Percentiles rank a stretch among this genome's conserved stretches.
phyloP scores from a whole-genome alignment of 805 yeast species.

The Yarrowia divulgata region DNA sequence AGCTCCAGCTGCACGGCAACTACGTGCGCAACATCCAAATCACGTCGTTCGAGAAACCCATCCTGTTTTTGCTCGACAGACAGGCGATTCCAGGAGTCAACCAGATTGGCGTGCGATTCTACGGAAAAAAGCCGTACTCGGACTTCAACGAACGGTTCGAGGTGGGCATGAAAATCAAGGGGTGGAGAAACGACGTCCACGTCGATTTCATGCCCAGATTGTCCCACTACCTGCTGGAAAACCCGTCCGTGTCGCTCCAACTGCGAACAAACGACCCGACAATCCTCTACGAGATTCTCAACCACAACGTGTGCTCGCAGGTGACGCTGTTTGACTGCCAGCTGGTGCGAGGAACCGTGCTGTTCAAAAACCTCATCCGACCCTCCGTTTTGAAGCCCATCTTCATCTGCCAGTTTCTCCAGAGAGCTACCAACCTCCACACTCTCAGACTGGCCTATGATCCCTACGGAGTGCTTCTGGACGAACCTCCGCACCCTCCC shows the following conservation, averaged over 20 bases:
- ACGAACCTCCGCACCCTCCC: slow-evolving; percentile 19
- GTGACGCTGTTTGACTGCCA: slow-evolving; percentile 34
- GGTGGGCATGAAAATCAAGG: slow-evolving; percentile 35
- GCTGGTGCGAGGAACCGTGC: slow-evolving; percentile 14
- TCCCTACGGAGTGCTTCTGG: slow-evolving; percentile 28
- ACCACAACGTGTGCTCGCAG: slow-evolving; percentile 3
- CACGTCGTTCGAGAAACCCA: slow-evolving; percentile 25
- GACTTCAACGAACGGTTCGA: slow-evolving; percentile 36
- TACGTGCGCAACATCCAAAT: slow-evolving; percentile 29
- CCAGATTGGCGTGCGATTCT: slow-evolving; percentile 30
- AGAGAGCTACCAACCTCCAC: slow-evolving; percentile 2
- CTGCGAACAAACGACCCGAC: slow-evolving; percentile 32
- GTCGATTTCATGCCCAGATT: slow-evolving; percentile 33
- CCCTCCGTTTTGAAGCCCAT: slow-evolving; percentile 26
- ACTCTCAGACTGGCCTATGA: slow-evolving; percentile 31
- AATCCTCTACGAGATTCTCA: slow-evolving; percentile 16
- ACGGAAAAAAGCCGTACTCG: slow-evolving; percentile 34
- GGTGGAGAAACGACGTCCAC: slow-evolving; percentile 35
- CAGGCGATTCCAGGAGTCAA: slow-evolving; percentile 11
- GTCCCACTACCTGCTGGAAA: slow-evolving; percentile 1
- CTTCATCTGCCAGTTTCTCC: slow-evolving; percentile 28
- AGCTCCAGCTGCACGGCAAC: slow-evolving; percentile 2
- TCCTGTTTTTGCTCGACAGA: slow-evolving; percentile 13
- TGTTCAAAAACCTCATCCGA: slow-evolving; percentile 30
- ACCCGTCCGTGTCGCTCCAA: slow-evolving; percentile 28